Evolutionary conservation across 208 protist genomes (phyloP).

Genomic region (Naegleria lovaniensis): DNA sequence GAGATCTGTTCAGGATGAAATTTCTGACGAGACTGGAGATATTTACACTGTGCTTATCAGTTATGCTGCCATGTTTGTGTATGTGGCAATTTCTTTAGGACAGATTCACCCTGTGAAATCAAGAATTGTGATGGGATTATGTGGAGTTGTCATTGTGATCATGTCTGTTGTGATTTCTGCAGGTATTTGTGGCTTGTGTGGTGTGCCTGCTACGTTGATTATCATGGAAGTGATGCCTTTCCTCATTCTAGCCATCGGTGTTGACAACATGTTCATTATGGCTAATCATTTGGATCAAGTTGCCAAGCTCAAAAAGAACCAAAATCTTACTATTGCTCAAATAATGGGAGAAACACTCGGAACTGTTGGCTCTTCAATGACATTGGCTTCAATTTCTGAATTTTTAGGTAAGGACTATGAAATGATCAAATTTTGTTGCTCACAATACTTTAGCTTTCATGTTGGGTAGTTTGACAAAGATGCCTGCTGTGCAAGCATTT

Average conservation of each 20-base stretch:
- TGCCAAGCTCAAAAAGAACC: neutral
- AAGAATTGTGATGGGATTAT: slow-evolving; percentile 37
- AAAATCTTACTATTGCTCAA: slow-evolving; percentile 29
- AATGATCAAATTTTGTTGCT: slow-evolving; percentile 33
- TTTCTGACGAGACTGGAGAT: slow-evolving; percentile 44
- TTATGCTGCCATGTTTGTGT: slow-evolving; percentile 57
- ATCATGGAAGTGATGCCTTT: slow-evolving; percentile 65
- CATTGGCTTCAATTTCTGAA: slow-evolving; percentile 46
- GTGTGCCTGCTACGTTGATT: slow-evolving; percentile 54
- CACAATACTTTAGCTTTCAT: slow-evolving; percentile 35
- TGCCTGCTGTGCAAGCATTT: slow-evolving; percentile 58
- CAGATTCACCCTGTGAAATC: slow-evolving; percentile 36
- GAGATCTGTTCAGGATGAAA: slow-evolving; percentile 53
- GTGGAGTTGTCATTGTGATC: slow-evolving; percentile 48
- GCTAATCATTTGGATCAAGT: slow-evolving; percentile 48
- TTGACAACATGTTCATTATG: slow-evolving; percentile 69
- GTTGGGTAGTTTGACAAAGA: slow-evolving; percentile 46
- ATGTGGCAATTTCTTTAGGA: slow-evolving; percentile 52
- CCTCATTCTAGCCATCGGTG: slow-evolving; percentile 60
- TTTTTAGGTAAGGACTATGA: slow-evolving; percentile 47
- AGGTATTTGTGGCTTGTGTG: slow-evolving; percentile 38
- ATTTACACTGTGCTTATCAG: slow-evolving; percentile 47
- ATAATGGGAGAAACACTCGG: slow-evolving; percentile 36
- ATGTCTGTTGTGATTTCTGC: slow-evolving; percentile 41
- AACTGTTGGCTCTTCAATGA: slow-evolving; percentile 48